Evolutionary conservation across 257 asterid species (phyloP).

Genomic region (Ilex aquifolium): DNA sequence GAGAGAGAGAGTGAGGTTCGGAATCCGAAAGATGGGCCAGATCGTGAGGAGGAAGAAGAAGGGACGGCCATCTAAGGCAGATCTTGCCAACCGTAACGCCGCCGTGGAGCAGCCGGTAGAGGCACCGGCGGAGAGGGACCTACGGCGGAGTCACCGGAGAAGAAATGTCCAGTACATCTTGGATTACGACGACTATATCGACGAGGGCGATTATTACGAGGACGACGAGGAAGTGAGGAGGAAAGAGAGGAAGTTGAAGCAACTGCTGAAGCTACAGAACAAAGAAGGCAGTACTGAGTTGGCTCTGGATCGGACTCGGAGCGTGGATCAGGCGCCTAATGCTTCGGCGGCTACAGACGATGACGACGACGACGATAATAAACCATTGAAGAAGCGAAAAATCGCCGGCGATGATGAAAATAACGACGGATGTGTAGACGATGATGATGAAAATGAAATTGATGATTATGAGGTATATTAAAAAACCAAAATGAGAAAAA

Average conservation of each 20-base stretch:
- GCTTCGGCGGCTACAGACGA: conserved; percentile 26
- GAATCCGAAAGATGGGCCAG: conserved; percentile 66
- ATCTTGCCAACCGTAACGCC: conserved; percentile 34
- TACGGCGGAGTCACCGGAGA: conserved; percentile 82
- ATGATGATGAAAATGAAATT: conserved; percentile 20
- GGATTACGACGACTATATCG: conserved; percentile 91
- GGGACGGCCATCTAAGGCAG: conserved; percentile 80
- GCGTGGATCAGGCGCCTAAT: conserved; percentile 45
- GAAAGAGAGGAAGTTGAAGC: conserved; percentile 78
- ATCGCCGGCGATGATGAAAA: conserved; percentile 21
- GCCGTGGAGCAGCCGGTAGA: conserved; percentile 11
- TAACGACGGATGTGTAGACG: conserved; percentile 38
- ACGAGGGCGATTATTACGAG: conserved; percentile 76
- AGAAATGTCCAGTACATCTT: conserved; percentile 82
- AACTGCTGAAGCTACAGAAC: conserved; percentile 51
- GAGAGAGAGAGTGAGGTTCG: conserved; percentile 1
- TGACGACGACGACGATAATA: conserved; percentile 26
- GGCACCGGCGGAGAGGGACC: conserved; percentile 39
- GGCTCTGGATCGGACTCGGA: conserved; percentile 30
- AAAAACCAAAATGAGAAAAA: too few species aligned
- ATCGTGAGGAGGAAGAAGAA: conserved; percentile 84
- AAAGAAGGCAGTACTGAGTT: conserved; percentile 18
- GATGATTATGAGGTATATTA: conserved; percentile 41
- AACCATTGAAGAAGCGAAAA: conserved; percentile 71
- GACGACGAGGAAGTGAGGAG: conserved; percentile 57